phyloP scores from a whole-genome alignment of 2,329 filamentous ascomycete genomes.

The Gremmenia infestans region DNA sequence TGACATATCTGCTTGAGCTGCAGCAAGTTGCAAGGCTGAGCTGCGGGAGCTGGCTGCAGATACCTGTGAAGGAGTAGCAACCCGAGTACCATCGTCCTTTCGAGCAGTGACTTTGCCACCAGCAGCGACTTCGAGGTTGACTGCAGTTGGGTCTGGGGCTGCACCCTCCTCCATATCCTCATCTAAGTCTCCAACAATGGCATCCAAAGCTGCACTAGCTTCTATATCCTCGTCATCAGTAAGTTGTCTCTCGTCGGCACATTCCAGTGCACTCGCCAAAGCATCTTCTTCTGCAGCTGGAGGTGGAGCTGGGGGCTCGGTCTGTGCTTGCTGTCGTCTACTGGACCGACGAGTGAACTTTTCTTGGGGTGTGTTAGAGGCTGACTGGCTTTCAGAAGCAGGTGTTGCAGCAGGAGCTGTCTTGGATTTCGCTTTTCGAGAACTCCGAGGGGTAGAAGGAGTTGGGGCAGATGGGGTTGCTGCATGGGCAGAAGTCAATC shows the following conservation, averaged over 20 bases:
- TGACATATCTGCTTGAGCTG: slow-evolving; percentile 31
- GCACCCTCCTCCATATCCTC: slow-evolving; percentile 72
- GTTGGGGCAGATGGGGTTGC: slow-evolving; percentile 35
- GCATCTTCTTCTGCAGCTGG: slow-evolving; percentile 56
- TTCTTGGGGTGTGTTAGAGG: slow-evolving; percentile 46
- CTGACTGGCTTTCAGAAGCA: slow-evolving; percentile 37
- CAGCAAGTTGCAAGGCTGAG: slow-evolving; percentile 34
- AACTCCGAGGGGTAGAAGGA: slow-evolving; percentile 32
- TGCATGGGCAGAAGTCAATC: slow-evolving; percentile 22
- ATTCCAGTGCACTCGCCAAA: slow-evolving; percentile 72
- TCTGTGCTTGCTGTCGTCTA: slow-evolving; percentile 50
- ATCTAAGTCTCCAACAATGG: slow-evolving; percentile 86
- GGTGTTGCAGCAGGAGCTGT: slow-evolving; percentile 39
- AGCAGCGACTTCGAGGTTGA: slow-evolving; percentile 84
- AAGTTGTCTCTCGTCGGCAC: slow-evolving; percentile 84
- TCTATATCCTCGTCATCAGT: slow-evolving; percentile 67
- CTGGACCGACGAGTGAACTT: slow-evolving; percentile 58
- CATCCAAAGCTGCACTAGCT: slow-evolving; percentile 66
- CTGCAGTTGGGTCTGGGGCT: slow-evolving; percentile 77
- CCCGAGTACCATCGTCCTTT: slow-evolving; percentile 84
- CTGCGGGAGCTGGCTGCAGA: slow-evolving; percentile 38
- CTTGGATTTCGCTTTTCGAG: slow-evolving; percentile 40
- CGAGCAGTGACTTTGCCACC: slow-evolving; percentile 85
- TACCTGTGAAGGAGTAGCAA: slow-evolving; percentile 72
- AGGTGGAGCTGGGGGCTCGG: slow-evolving; percentile 48